Evolutionary conservation across 176 grass and related monocot genomes (phyloP).

Genomic region (Avena eriantha): DNA sequence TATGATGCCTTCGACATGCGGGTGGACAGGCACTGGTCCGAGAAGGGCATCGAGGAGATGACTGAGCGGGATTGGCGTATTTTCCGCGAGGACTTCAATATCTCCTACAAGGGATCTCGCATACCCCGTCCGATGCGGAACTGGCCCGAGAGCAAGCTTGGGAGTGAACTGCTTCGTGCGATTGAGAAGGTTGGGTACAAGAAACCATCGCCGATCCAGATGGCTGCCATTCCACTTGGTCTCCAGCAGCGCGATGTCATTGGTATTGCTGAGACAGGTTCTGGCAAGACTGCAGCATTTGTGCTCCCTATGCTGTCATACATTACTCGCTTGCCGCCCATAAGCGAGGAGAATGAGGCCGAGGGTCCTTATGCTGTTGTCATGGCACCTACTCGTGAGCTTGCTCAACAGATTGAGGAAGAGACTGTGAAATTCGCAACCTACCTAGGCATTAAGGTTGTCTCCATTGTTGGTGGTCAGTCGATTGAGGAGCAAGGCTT

Average conservation of each 20-base stretch:
- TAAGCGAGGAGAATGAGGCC: slow-evolving; percentile 93
- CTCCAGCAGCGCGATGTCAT: slow-evolving; percentile 98
- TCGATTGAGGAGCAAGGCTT: slow-evolving; percentile 99
- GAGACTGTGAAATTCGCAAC: slow-evolving; percentile 98
- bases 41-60: slow-evolving; percentile 92
- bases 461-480: slow-evolving; percentile 96
- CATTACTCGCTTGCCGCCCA: slow-evolving; percentile 86
- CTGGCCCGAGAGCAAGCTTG: slow-evolving; percentile 89
- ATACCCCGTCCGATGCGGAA: slow-evolving; percentile 88
- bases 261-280: slow-evolving; percentile 93
- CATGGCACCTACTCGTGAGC: slow-evolving; percentile 96
- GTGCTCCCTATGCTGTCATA: slow-evolving; percentile 95
- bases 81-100: slow-evolving; percentile 96
- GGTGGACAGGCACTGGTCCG: slow-evolving; percentile 89
- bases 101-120: slow-evolving; percentile 93
- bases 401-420: slow-evolving; percentile 98
- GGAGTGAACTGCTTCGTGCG: slow-evolving; percentile 72
- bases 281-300: slow-evolving; percentile 95
- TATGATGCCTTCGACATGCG: slow-evolving; percentile 98
- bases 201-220: slow-evolving; percentile 87
- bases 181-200: slow-evolving; percentile 90
- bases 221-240: slow-evolving; percentile 95
- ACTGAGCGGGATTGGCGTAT: slow-evolving; percentile 92
- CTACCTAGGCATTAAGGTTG: slow-evolving; percentile 92
- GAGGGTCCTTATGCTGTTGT: slow-evolving; percentile 98